Conservation (phyloP, 306 rosid species). For the Trichosanthes truncata region DNA sequence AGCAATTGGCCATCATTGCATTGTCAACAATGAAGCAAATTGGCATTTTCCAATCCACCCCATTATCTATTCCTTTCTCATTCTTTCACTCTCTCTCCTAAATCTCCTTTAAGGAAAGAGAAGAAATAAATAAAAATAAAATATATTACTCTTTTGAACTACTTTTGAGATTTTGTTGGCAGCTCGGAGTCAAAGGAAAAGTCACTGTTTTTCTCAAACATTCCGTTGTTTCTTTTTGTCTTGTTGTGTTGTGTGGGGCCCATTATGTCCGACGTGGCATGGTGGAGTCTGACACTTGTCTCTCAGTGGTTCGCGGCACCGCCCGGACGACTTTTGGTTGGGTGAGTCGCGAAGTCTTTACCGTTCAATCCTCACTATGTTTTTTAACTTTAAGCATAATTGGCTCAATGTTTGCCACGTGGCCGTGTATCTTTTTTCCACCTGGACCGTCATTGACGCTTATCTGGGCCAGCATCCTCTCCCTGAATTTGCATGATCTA, state of each 20-base stretch:
- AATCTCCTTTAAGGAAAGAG: no score
- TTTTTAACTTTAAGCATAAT: background rate
- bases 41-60: background rate
- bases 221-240: background rate
- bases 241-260: slow-evolving; percentile 3
- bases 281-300: slow-evolving; percentile 7
- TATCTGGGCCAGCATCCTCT: background rate
- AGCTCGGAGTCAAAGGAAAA: background rate
- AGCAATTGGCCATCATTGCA: background rate
- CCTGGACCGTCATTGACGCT: background rate
- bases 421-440: background rate
- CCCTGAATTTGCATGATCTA: no score
- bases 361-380: background rate
- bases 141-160: background rate
- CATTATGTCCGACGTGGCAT: slow-evolving; percentile 20
- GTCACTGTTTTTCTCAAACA: background rate
- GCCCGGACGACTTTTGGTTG: slow-evolving; percentile 13
- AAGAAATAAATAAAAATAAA: background rate
- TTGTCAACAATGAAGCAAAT: background rate
- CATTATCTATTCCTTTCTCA: slow-evolving; percentile 1
- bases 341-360: background rate
- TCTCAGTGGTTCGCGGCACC: slow-evolving; percentile 34
- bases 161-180: background rate
- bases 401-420: background rate
- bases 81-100: background rate